Evolutionary conservation across 78 protist genomes (phyloP).

Genomic region (Dictyostelium purpureum): DNA sequence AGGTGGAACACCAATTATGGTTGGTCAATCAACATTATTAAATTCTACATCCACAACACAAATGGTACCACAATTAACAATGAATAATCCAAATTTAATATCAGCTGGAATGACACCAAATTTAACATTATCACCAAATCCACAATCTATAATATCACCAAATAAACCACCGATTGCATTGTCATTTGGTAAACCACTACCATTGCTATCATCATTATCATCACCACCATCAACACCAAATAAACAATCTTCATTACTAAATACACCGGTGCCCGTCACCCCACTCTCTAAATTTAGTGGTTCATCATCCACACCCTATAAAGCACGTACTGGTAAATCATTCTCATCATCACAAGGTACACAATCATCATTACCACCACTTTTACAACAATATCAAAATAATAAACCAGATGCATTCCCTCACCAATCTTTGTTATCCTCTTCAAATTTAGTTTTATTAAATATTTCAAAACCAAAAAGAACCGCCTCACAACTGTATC

Average conservation of each 20-base stretch:
- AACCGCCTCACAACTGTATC: too few species aligned
- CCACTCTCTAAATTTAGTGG: background rate
- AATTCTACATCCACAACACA: too few species aligned
- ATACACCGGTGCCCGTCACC: background rate
- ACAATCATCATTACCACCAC: background rate
- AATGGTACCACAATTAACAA: too few species aligned
- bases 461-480: too few species aligned
- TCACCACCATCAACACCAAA: background rate
- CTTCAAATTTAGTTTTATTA: too few species aligned
- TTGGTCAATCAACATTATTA: too few species aligned
- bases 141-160: background rate
- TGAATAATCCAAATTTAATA: too few species aligned
- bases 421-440: too few species aligned
- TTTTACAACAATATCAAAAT: too few species aligned
- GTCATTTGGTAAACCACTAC: constrained; percentile 6
- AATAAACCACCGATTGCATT: background rate
- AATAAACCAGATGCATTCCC: too few species aligned
- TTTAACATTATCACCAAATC: background rate
- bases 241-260: background rate
- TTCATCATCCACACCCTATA: background rate
- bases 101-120: background rate
- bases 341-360: background rate
- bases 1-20: too few species aligned
- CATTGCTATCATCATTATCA: background rate
- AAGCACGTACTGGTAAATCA: background rate